Base-by-base conservation (phyloP, 139 green algal genomes). In the Yamagishiella unicocca region DNA sequence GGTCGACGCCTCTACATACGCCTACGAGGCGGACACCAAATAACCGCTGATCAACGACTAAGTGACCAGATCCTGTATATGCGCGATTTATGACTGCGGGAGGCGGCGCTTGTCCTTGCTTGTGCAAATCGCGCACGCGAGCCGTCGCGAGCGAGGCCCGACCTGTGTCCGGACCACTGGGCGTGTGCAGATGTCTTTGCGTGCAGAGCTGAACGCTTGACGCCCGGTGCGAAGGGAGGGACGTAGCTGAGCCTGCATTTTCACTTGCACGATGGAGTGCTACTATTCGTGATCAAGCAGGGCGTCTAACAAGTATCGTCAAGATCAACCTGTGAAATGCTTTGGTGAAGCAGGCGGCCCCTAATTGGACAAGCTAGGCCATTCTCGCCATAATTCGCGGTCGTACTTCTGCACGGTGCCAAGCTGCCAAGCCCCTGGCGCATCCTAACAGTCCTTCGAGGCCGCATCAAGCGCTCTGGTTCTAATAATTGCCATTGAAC, bases 1-100 rank as follows among this genome's bases (percentile, higher is more conserved):
- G 1, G 86, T 85, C 2, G 61, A 77, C 19, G 73, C 46, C 73
- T 91, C 87, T 21, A 91, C 87, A 42, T 88, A 91, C 4, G 87
- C 87, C 87, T 91, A 29, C 4, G 42, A 42, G 46, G 67, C 37
- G 46, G 17, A 58, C 17, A 17, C 14, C 17, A 17, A 17, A 58
- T 17, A 58, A 12, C 50, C 50, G 58, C 58, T 35, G n/a, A 35
- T 67, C 6, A 17, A 67, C 29, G 17, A 12, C 14, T 58, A 12
- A 58, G 17, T 12, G 17, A 12, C 17, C 14, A 58, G 14, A 58
- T 58, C 50, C 50, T 58, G 17, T 12, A 67, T 67, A 67, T 27
- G 14, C n/a, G 58, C n/a, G 22, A 67, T n/a, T 67, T 58, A 58
- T 25, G 12, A 12, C 17, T 58, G 12, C 12, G 50, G 14, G 50